phyloP scores from a whole-genome alignment of 2,329 filamentous ascomycete genomes.

The Curvularia sp. region DNA sequence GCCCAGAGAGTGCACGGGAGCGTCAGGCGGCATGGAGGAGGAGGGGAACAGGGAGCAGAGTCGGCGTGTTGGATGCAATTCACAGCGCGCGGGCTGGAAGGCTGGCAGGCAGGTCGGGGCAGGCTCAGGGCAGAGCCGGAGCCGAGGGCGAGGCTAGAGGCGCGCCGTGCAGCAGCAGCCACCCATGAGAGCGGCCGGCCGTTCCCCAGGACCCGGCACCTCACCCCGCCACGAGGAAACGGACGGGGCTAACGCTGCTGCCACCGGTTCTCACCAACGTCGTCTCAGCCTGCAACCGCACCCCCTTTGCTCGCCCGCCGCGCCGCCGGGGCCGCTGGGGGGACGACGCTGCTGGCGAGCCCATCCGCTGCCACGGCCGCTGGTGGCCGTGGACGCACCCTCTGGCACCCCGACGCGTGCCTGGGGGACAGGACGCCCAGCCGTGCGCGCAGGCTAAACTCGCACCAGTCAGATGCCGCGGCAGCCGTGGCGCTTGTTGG shows the following conservation, averaged over 20 bases:
- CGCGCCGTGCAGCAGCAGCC: neutral
- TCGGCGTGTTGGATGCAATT: constrained; percentile 3
- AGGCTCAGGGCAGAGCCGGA: constrained; percentile 8
- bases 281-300: neutral
- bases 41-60: constrained; percentile 12
- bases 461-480: constrained; percentile 18
- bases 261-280: constrained; percentile 10
- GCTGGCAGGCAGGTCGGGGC: constrained; percentile 12
- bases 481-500: constrained; percentile 18
- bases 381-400: neutral
- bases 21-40: constrained; percentile 22
- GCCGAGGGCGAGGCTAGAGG: constrained; percentile 19
- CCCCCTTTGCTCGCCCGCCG: neutral
- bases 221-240: constrained; percentile 19
- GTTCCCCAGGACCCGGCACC: constrained; percentile 21
- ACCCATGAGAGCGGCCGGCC: constrained; percentile 6
- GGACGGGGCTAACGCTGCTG: constrained; percentile 15
- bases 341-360: neutral
- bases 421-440: neutral
- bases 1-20: constrained; percentile 12
- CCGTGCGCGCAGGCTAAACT: constrained; percentile 5
- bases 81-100: neutral
- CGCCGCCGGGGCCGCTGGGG: too few species aligned
- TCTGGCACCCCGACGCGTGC: neutral
- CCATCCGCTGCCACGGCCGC: neutral